phyloP scores from a whole-genome alignment of 192 early-diverging fungal species.

The Coemansia furcata region DNA sequence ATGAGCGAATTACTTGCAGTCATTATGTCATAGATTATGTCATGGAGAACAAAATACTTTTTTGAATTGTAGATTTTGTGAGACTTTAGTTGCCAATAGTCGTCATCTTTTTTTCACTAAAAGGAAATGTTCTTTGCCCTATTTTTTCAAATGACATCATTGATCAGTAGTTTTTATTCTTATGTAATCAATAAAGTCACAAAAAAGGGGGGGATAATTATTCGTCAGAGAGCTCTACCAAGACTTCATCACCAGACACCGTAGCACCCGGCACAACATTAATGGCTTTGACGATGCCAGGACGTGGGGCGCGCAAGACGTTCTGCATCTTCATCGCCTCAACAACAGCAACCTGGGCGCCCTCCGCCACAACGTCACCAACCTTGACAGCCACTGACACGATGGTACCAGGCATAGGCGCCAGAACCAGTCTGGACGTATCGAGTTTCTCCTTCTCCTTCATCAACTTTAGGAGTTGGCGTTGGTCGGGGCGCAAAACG shows the following conservation, averaged over 20 bases:
- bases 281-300: constrained; percentile 77
- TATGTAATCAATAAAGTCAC: too few relatives aligned
- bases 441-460: constrained; percentile 73
- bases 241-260: constrained; percentile 76
- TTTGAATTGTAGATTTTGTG: too few relatives aligned
- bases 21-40: too few relatives aligned
- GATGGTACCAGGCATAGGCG: constrained; percentile 93
- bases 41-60: too few relatives aligned
- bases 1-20: too few relatives aligned
- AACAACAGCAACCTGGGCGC: constrained; percentile 81
- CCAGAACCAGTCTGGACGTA: constrained; percentile 66
- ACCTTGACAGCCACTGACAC: constrained; percentile 76
- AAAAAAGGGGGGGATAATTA: not conserved
- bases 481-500: constrained; percentile 61
- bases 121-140: too few relatives aligned
- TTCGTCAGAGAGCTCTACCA: constrained; percentile 65
- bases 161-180: too few relatives aligned
- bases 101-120: too few relatives aligned
- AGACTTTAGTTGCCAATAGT: too few relatives aligned
- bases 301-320: constrained; percentile 73
- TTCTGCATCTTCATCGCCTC: constrained; percentile 99
- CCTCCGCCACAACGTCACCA: constrained; percentile 79
- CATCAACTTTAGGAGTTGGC: constrained; percentile 68
- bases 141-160: too few relatives aligned
- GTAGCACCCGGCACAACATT: constrained; percentile 67